Conservation (phyloP, 768 basidiomycete species). For the Tricholoma bakamatsutake region DNA sequence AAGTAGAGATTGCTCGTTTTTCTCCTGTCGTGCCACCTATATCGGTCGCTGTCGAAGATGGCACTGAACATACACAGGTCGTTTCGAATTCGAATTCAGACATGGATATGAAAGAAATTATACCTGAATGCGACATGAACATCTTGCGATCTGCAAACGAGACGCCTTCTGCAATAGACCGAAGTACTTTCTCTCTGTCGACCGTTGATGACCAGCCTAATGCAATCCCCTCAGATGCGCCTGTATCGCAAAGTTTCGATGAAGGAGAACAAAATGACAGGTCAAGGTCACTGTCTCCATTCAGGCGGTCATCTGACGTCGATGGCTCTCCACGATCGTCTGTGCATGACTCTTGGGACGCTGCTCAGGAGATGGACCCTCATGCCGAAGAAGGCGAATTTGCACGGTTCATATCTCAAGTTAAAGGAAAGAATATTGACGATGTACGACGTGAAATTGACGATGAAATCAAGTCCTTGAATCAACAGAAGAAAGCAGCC, state of each 20-base stretch:
- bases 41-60: background rate
- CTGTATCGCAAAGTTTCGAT: constrained; percentile 9
- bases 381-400: constrained; percentile 83
- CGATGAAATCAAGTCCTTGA: constrained; percentile 77
- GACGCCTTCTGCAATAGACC: background rate
- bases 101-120: constrained; percentile 38
- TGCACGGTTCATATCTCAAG: constrained; percentile 86
- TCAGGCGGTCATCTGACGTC: constrained; percentile 12
- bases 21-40: background rate
- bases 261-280: constrained; percentile 19
- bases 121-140: background rate
- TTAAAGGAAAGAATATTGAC: constrained; percentile 81
- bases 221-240: constrained; percentile 16
- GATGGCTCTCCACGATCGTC: constrained; percentile 18
- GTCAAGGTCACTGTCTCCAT: constrained; percentile 32
- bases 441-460: constrained; percentile 85
- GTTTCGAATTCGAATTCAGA: constrained; percentile 7
- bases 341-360: constrained; percentile 58
- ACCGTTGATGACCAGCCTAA: background rate
- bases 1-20: background rate
- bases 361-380: constrained; percentile 80
- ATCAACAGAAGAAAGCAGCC: constrained; percentile 80
- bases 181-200: background rate
- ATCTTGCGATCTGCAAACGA: background rate
- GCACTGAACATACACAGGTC: background rate